Evolutionary conservation across 192 early-diverging fungal genomes (phyloP), one percentile per base, ranked within the genome.

Genomic region (Backusella sp.): DNA sequence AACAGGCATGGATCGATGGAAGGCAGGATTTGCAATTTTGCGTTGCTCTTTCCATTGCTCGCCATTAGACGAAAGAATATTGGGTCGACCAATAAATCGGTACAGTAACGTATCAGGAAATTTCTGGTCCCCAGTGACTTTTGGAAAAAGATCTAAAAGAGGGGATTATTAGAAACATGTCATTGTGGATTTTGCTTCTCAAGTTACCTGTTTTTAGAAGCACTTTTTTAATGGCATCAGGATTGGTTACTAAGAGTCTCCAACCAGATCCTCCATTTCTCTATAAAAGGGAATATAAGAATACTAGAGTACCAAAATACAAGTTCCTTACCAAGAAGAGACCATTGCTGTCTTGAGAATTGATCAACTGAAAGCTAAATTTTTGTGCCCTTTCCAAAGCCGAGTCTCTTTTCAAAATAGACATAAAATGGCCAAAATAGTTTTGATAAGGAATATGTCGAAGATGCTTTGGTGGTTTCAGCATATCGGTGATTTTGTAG

Each of bases 1-100:
- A 6, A 76, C 68, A 5, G 75, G 75, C 75, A 76, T 26, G 15
- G 75, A 56, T 44, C 75, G 44, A 49, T 62, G 49, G 26, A 76
- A 76, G 0, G 75, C 75, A 23, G 75, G 75, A 14, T 76, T 76
- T 17, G 68, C 37, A 19, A 76, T 70, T 30, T 76, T 76, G 14
- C 75, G 68, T 30, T 70, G 75, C 21, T 49, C 34, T 52, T 56
- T 76, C 75, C 75, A 76, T 9, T 62, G 56, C 26, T 62, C 56
- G 9, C 56, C 56, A 26, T 62, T 62, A 23, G 56, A 62, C 3
- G 56, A 62, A 9, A 62, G 56, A 4, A 62, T 62, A 28, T 62
- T 62, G 56, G 56, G 56, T 14, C 23, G 19, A 1, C 56, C 56
- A 28, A 62, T 12, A 14, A 62, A 62, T 28, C 12, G 8, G 12